Conservation (phyloP, 306 rosid species). For the barrel medic (Medicago truncatula) region DNA sequence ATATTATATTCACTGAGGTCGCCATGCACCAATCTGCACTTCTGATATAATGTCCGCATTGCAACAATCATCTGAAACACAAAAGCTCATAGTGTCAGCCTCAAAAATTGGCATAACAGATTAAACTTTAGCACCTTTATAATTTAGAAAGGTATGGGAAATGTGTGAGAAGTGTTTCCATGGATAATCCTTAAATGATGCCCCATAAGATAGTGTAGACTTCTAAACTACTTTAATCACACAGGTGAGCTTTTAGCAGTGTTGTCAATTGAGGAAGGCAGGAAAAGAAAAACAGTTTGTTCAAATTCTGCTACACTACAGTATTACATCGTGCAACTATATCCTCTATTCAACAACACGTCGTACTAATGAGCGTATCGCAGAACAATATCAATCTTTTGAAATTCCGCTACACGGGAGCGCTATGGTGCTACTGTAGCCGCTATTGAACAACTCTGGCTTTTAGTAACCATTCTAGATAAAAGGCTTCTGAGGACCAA, state of each 20-base stretch:
- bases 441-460: background rate
- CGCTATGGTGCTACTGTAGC: background rate
- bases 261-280: background rate
- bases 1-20: slow-evolving; percentile 93
- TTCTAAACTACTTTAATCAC: background rate
- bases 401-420: background rate
- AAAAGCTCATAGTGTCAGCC: slow-evolving; percentile 32
- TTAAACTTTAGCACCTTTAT: background rate
- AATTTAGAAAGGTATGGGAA: slow-evolving; percentile 5
- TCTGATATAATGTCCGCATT: slow-evolving; percentile 88
- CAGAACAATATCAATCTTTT: background rate
- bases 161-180: slow-evolving; percentile 8
- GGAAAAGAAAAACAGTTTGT: background rate
- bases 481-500: slow-evolving; percentile 1
- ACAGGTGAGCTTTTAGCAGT: background rate
- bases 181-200: slow-evolving; percentile 24
- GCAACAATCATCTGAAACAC: slow-evolving; percentile 68
- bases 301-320: background rate
- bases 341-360: background rate
- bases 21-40: slow-evolving; percentile 93
- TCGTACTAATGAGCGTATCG: background rate
- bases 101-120: slow-evolving; percentile 5
- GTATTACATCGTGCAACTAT: background rate
- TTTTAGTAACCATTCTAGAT: slow-evolving; percentile 26
- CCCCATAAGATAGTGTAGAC: background rate